Base-by-base conservation (phyloP, 2,329 filamentous ascomycete genomes). In the Drechslerella stenobrocha region DNA sequence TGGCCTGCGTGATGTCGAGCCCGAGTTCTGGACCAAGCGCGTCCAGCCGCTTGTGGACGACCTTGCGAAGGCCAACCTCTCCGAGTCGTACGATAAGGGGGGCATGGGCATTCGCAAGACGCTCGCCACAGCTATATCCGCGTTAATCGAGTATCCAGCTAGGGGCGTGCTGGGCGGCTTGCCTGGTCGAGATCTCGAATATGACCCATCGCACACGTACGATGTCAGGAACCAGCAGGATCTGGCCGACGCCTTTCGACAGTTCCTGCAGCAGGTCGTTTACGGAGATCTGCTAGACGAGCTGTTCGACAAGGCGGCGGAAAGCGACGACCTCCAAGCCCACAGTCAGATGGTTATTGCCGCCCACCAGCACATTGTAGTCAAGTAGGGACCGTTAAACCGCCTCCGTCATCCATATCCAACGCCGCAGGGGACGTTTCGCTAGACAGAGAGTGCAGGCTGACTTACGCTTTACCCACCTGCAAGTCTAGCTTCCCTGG, bases 81-180 rank as follows among this genome's bases (percentile, higher is more conserved):
- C 87, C 0, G 88, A 92, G 75, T 90, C 87, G 74, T 92, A 90
- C 73, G 88, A 92, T 75, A 90, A 90, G 76, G 88, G 87, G 11
- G 80, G 84, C 0, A 77, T 92, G 71, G 88, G 88, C 0, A 84
- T 85, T 64, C 80, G 88, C 52, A 90, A 90, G 77, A 88, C 86
- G 18, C 77, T 92, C 48, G 83, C 88, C 0, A 89, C 88, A 4
- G 87, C 86, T 0, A 81, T 85, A 7, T 87, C 86, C 32, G 83
- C 84, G 4, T 76, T 91, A 59, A 79, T 89, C 55, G 88, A 90
- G 76, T 84, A 85, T 73, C 77, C 88, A 9, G 84, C 83, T 0
- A 78, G 87, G 67, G 88, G 86, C 4, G 79, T 83, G 30, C 76
- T 90, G 11, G 86, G 83, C 0, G 87, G 87, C 0, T 80, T 84